Percentiles rank a stretch among this genome's conserved stretches.
Conservation (phyloP, 106 monocot genomes). For the Iris macrosiphon region DNA sequence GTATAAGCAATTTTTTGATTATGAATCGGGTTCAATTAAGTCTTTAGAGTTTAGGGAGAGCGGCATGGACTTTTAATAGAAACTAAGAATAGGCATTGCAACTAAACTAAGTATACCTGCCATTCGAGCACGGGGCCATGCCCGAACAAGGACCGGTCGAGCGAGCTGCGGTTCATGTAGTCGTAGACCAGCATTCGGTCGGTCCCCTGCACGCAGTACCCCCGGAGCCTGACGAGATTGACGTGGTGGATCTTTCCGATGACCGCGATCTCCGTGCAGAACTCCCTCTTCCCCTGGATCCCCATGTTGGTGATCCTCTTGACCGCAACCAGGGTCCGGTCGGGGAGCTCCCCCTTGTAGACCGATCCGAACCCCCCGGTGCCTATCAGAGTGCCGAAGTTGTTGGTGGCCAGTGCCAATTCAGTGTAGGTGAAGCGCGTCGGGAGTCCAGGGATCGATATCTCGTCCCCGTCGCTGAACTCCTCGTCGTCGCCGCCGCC, state of each 20-base stretch:
- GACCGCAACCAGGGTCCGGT: slow-evolving; percentile 61
- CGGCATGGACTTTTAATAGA: no score
- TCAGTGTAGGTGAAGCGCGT: slow-evolving; percentile 57
- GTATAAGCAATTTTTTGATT: no score
- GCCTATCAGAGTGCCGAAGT: slow-evolving; percentile 56
- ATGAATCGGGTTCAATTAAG: no score
- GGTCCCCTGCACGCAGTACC: slow-evolving; percentile 75
- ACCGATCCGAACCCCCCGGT: slow-evolving; percentile 92
- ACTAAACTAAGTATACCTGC: no score
- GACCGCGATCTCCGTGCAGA: slow-evolving; percentile 88
- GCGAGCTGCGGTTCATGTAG: slow-evolving; percentile 88
- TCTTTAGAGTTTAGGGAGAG: no score
- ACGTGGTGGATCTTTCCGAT: slow-evolving; percentile 94
- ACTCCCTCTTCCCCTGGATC: slow-evolving; percentile 60
- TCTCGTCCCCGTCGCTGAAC: slow-evolving; percentile 19
- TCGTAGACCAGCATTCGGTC: slow-evolving; percentile 79
- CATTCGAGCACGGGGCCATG: slow-evolving; percentile 66
- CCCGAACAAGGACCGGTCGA: slow-evolving; percentile 69
- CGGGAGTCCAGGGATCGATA: slow-evolving; percentile 76
- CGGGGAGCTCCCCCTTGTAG: slow-evolving; percentile 68
- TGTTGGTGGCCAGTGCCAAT: slow-evolving; percentile 41
- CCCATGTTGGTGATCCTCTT: slow-evolving; percentile 55
- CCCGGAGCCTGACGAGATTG: slow-evolving; percentile 83
- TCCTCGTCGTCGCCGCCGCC: slow-evolving; percentile 2
- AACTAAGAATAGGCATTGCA: no score